These are phyloP conservation scores for Camelina laxa DNA, from an alignment of 345 rosid genomes.

Conservation along the genomic window DNA sequence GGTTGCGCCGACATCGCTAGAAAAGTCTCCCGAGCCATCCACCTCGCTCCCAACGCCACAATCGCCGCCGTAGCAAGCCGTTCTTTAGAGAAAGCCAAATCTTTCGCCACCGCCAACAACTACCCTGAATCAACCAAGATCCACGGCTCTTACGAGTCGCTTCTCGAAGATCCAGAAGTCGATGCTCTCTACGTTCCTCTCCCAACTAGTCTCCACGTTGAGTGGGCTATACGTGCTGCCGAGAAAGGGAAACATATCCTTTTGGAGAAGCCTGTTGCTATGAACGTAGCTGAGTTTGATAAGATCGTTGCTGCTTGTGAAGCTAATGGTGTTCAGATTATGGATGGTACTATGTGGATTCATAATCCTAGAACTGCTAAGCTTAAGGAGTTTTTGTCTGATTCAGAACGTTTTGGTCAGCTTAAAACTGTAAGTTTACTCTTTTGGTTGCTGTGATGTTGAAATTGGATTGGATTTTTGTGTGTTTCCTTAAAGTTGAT, in stretches of 20 bases:
- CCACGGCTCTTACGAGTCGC: conserved; percentile 78
- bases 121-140: conserved; percentile 64
- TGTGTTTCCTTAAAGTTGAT: too few relatives aligned
- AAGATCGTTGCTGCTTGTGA: conserved; percentile 68
- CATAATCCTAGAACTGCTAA: conserved; percentile 76
- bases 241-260: conserved; percentile 82
- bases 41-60: conserved; percentile 70
- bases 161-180: conserved; percentile 72
- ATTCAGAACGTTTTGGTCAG: conserved; percentile 70
- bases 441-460: too few relatives aligned
- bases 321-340: conserved; percentile 77
- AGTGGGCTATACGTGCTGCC: conserved; percentile 76
- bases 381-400: conserved; percentile 65
- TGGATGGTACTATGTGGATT: conserved; percentile 99
- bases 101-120: conserved; percentile 66
- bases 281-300: conserved; percentile 69
- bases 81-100: conserved; percentile 61
- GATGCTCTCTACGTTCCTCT: conserved; percentile 84
- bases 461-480: too few relatives aligned
- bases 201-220: conserved; percentile 78
- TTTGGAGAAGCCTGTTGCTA: conserved; percentile 82
- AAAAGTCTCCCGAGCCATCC: conserved; percentile 73
- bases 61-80: conserved; percentile 81
- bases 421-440: conserved; percentile 54
- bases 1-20: conserved; percentile 91